Conservation (phyloP, 139 green algal species). For the Chlorella sorokiniana region DNA sequence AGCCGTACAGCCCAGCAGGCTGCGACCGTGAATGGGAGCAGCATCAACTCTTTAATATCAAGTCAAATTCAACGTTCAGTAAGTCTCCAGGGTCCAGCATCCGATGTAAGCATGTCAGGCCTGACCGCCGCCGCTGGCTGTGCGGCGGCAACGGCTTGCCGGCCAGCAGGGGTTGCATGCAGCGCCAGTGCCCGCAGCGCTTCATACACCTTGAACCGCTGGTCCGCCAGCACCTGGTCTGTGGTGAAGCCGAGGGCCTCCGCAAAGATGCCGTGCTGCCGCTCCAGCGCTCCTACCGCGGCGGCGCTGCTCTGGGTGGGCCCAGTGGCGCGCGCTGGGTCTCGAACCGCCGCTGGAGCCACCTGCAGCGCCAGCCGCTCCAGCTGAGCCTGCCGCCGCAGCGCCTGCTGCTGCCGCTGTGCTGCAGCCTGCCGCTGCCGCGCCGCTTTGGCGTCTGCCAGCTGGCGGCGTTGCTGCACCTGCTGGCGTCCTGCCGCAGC, state of each 20-base stretch:
- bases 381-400: background rate
- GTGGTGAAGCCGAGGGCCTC: background rate
- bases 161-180: background rate
- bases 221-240: slow-evolving; percentile 9
- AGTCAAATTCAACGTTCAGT: no score
- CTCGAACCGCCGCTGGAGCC: background rate
- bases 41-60: no score
- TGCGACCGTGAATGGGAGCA: no score
- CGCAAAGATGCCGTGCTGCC: slow-evolving; percentile 15
- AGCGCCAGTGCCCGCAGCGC: slow-evolving; percentile 1
- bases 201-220: slow-evolving; percentile 26
- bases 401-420: background rate
- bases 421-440: background rate
- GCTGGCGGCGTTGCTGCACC: background rate
- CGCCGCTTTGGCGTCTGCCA: background rate
- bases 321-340: background rate
- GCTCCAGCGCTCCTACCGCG: background rate
- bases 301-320: slow-evolving; percentile 8
- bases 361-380: background rate
- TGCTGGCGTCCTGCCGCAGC: slow-evolving; percentile 1
- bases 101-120: background rate
- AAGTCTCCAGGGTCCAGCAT: no score
- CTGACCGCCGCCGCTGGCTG: background rate
- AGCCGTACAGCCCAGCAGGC: no score
- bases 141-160: background rate